A percentile compares a stretch with the other conserved stretches of the same genome.
phyloP scores from a whole-genome alignment of 768 basidiomycete species.

The Rickenella mellea region DNA sequence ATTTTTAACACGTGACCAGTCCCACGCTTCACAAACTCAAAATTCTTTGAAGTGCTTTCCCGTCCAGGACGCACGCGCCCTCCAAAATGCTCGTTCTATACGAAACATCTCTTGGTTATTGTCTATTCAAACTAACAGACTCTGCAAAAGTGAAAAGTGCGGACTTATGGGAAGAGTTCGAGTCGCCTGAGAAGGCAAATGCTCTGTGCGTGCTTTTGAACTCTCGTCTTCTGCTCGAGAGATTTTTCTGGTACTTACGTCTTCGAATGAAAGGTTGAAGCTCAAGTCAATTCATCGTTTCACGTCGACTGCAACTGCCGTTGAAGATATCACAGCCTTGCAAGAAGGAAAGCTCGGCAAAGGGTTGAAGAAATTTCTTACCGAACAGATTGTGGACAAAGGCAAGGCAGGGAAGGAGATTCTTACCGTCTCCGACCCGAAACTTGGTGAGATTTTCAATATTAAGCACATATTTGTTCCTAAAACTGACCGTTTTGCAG shows the following conservation, averaged over 20 bases:
- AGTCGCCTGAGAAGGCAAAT: slow-evolving; percentile 85
- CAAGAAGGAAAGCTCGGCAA: slow-evolving; percentile 92
- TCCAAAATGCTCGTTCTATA: slow-evolving; percentile 85
- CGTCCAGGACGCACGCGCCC: slow-evolving; percentile 3
- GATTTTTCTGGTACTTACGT: neutral
- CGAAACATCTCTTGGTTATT: slow-evolving; percentile 94
- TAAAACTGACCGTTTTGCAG: slow-evolving; percentile 26
- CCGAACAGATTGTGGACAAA: slow-evolving; percentile 78
- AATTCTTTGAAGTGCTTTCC: neutral
- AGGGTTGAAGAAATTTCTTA: slow-evolving; percentile 87
- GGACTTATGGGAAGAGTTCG: slow-evolving; percentile 87
- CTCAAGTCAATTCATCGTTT: slow-evolving; percentile 94
- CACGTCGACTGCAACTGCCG: slow-evolving; percentile 90
- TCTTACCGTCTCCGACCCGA: slow-evolving; percentile 80
- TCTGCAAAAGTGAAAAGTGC: slow-evolving; percentile 79
- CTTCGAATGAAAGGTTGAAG: slow-evolving; percentile 54
- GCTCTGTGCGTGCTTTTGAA: slow-evolving; percentile 58
- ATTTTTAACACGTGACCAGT: neutral
- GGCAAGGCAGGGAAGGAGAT: slow-evolving; percentile 84
- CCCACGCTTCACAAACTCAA: neutral
- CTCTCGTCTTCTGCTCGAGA: slow-evolving; percentile 4
- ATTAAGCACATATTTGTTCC: slow-evolving; percentile 2
- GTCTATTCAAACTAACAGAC: slow-evolving; percentile 93
- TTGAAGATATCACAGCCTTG: slow-evolving; percentile 91
- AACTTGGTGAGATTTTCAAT: slow-evolving; percentile 56